Conservation (phyloP, 2,329 filamentous ascomycete species). For the Penicillium italicum region DNA sequence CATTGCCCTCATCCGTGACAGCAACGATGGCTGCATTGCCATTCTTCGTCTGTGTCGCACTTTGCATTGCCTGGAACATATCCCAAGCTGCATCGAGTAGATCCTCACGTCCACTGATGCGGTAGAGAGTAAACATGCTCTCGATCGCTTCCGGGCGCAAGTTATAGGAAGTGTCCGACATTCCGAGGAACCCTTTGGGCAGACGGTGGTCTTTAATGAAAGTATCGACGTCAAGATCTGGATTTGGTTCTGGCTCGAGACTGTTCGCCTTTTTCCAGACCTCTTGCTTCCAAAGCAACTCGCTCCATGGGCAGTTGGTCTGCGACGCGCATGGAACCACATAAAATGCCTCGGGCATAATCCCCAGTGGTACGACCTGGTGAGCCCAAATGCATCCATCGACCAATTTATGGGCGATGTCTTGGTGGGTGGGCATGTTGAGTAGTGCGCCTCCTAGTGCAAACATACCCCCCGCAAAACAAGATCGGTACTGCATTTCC, state of each 20-base stretch:
- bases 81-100: constrained; percentile 82
- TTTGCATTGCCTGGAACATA: constrained; percentile 73
- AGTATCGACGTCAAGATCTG: constrained; percentile 7
- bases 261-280: constrained; percentile 18
- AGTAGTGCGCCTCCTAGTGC: constrained; percentile 53
- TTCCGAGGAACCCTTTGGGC: constrained; percentile 16
- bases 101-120: constrained; percentile 71
- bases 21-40: constrained; percentile 58
- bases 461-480: constrained; percentile 56
- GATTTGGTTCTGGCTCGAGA: background rate
- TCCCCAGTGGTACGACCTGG: constrained; percentile 46
- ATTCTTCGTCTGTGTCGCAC: constrained; percentile 60
- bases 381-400: constrained; percentile 58
- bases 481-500: constrained; percentile 51
- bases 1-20: constrained; percentile 15
- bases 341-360: constrained; percentile 53
- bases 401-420: constrained; percentile 49
- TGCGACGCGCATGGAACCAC: constrained; percentile 43
- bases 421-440: constrained; percentile 47
- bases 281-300: constrained; percentile 30
- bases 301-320: constrained; percentile 41
- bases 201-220: constrained; percentile 17
- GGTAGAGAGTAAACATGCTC: constrained; percentile 84
- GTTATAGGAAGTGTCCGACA: constrained; percentile 15
- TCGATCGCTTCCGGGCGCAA: constrained; percentile 78